Evolutionary conservation across 192 early-diverging fungal species (phyloP).

Genomic region (Mortierella alpina): DNA sequence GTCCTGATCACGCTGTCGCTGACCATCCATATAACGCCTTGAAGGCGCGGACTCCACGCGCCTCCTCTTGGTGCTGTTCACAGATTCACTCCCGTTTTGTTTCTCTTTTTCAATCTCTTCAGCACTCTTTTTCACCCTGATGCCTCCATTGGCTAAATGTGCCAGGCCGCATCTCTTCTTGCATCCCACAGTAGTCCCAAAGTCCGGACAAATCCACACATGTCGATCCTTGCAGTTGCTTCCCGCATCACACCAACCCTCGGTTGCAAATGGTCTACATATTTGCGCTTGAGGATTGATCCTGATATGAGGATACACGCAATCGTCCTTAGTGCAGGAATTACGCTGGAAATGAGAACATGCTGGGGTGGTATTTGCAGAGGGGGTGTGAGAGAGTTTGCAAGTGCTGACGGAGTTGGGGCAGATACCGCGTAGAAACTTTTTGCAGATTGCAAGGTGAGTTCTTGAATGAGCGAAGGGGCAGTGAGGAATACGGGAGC

Average conservation of each 20-base stretch:
- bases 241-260: slow-evolving; percentile 72
- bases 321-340: slow-evolving; percentile 64
- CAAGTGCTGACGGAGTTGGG: slow-evolving; percentile 51
- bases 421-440: slow-evolving; percentile 61
- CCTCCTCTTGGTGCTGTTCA: slow-evolving; percentile 1
- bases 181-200: slow-evolving; percentile 71
- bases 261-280: slow-evolving; percentile 71
- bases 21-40: slow-evolving; percentile 5
- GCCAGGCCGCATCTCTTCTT: slow-evolving; percentile 68
- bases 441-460: slow-evolving; percentile 62
- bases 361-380: slow-evolving; percentile 65
- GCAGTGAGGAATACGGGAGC: slow-evolving; percentile 45
- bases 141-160: slow-evolving; percentile 57
- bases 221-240: slow-evolving; percentile 67
- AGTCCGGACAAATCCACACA: slow-evolving; percentile 77
- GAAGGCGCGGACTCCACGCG: background rate
- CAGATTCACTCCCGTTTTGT: slow-evolving; percentile 3
- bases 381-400: slow-evolving; percentile 64
- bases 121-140: slow-evolving; percentile 21
- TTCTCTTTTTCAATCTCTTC: slow-evolving; percentile 21
- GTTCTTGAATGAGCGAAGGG: slow-evolving; percentile 61
- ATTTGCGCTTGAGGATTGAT: slow-evolving; percentile 68
- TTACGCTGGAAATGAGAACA: slow-evolving; percentile 76
- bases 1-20: background rate
- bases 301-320: slow-evolving; percentile 69